These are phyloP conservation scores for Globisporangium parvum DNA, from an alignment of 352 stramenopile genomes.

Conservation along the genomic window DNA sequence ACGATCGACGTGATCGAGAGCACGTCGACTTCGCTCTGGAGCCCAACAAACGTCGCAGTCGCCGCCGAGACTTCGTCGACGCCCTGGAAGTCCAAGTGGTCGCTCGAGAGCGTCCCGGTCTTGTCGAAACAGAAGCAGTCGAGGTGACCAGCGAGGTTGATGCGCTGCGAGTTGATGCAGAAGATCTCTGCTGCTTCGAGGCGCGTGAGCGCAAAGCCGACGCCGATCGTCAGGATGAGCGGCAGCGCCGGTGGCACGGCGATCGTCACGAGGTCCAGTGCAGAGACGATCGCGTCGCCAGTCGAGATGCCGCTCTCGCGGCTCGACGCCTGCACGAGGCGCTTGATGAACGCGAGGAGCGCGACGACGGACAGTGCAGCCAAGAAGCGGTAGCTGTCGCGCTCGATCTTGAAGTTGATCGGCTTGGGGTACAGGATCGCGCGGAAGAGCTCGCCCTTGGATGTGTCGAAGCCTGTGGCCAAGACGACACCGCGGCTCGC, in stretches of 20 bases:
- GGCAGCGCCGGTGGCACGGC: constrained; percentile 49
- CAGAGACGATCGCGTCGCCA: constrained; percentile 15
- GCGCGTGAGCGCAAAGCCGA: constrained; percentile 49
- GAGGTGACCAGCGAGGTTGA: constrained; percentile 67
- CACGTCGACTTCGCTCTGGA: constrained; percentile 66
- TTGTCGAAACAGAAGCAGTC: constrained; percentile 84
- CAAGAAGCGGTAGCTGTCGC: constrained; percentile 62
- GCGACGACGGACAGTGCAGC: constrained; percentile 34
- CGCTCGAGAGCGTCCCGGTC: constrained; percentile 69
- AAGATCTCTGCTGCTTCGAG: constrained; percentile 42
- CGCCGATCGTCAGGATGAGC: constrained; percentile 46
- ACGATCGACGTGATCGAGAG: constrained; percentile 54
- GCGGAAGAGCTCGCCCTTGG: constrained; percentile 67
- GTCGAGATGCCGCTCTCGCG: constrained; percentile 18
- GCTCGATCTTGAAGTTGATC: constrained; percentile 58
- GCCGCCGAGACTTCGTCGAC: constrained; percentile 48
- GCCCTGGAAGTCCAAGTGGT: constrained; percentile 67
- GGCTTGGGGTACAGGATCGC: constrained; percentile 55
- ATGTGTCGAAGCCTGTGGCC: constrained; percentile 54
- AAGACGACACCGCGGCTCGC: constrained; percentile 50
- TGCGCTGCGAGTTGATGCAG: constrained; percentile 65
- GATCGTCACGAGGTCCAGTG: constrained; percentile 62
- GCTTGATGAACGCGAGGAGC: constrained; percentile 48
- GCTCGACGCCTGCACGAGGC: constrained; percentile 24
- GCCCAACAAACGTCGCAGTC: constrained; percentile 32